A percentile compares a stretch with the other conserved stretches of the same genome.
These are phyloP conservation scores for Penicillium sp. DNA, from an alignment of 2,329 filamentous ascomycete species.

Conservation along the genomic window DNA sequence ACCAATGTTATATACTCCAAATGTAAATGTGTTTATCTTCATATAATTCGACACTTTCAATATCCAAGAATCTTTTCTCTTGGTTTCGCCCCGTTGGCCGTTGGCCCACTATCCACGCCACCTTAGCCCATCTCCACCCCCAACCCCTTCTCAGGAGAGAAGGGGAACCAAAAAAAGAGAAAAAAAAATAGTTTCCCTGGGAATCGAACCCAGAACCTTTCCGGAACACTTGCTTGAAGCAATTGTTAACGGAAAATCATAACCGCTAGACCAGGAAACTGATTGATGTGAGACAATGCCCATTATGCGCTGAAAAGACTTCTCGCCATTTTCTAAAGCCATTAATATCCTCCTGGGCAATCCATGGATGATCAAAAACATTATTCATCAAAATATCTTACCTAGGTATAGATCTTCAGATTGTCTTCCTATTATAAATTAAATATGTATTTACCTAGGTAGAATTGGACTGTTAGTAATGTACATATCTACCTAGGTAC, in stretches of 20 bases:
- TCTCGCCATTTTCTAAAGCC: too few species aligned
- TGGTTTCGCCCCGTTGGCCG: background rate
- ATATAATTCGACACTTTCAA: background rate
- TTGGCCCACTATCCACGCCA: constrained; percentile 1
- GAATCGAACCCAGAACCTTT: constrained; percentile 12
- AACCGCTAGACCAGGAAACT: constrained; percentile 12
- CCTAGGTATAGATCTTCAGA: too few species aligned
- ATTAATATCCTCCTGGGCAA: too few species aligned
- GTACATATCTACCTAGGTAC: background rate
- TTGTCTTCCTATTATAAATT: background rate
- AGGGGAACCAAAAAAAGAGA: constrained; percentile 1
- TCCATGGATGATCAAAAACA: too few species aligned
- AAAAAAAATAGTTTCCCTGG: constrained; percentile 9
- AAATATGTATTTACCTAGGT: too few species aligned
- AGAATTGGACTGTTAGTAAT: background rate
- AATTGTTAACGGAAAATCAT: constrained; percentile 12
- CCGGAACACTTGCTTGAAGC: constrained; percentile 4
- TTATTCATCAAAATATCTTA: background rate
- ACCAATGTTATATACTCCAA: background rate
- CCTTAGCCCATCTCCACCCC: background rate
- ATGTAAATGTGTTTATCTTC: background rate
- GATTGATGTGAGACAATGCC: background rate
- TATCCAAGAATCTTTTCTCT: background rate
- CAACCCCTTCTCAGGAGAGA: too few species aligned
- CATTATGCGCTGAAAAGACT: too few species aligned